These are phyloP conservation scores for Lavandula angustifolia DNA, from an alignment of 257 asterid species.

Conservation along the genomic window DNA sequence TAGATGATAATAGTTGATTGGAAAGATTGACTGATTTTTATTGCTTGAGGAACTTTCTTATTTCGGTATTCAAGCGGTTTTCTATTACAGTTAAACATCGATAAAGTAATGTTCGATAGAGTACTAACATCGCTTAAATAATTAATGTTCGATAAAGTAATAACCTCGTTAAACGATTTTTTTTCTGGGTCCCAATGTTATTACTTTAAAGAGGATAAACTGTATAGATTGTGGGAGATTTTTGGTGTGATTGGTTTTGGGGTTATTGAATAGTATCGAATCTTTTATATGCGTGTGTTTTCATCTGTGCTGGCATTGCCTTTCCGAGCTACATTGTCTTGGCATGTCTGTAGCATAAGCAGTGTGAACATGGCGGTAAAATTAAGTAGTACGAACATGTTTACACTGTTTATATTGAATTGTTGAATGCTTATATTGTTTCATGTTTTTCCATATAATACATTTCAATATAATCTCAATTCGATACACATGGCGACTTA, in stretches of 20 bases:
- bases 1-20: constrained; percentile 17
- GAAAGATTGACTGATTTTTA: neutral
- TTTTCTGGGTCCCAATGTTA: no score
- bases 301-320: neutral
- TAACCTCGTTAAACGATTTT: no score
- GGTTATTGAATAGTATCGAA: neutral
- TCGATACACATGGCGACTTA: neutral
- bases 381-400: neutral
- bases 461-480: neutral
- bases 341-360: neutral
- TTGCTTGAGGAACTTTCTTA: neutral
- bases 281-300: neutral
- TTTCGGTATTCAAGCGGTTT: neutral
- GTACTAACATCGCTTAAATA: no score
- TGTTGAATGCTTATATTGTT: neutral
- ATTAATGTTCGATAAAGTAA: no score
- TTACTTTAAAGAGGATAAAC: no score
- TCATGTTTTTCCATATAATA: constrained; percentile 7
- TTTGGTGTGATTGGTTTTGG: no score
- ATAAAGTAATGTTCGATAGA: no score
- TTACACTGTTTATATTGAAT: neutral
- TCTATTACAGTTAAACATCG: no score
- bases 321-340: neutral
- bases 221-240: neutral
- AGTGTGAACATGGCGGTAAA: neutral